Base-by-base conservation (phyloP, 176 grass and related monocot genomes). In the Tuctoria greenei region DNA sequence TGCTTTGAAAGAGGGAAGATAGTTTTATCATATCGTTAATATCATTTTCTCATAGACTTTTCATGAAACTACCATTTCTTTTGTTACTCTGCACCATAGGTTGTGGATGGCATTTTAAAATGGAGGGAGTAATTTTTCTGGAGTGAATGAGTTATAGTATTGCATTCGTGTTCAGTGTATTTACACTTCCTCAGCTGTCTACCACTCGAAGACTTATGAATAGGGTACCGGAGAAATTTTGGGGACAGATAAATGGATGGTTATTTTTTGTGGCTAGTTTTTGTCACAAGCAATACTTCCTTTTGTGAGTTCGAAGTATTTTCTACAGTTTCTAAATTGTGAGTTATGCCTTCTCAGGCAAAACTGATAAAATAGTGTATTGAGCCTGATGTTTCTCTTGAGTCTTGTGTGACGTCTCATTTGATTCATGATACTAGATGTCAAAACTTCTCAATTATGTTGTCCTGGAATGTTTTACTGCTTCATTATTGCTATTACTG, bases 381-480 rank as follows among this genome's bases (percentile, higher is more conserved):
- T 72, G 39, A 16, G 35, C 59, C 47, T 75, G 58, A 13, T 67
- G 8, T 47, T 75, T 83, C 2, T 36, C 49, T 67, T 37, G 16
- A n/a, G 36, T 15, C 7, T n/a, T n/a, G n/a, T 57, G 14, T 39
- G 6, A 56, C 76, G 11, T 14, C 59, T 58, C 61, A 15, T 21
- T 65, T 58, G 66, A 58, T 43, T 39, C 49, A 58, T 13, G 50
- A 49, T 10, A 77, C 2, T 42, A 76, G 23, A 44, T 63, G 2
- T 20, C 59, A 31, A 63, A 75, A 69, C 21, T 61, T 31, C 5
- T 38, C 1, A 67, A 75, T 10, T 69, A 25, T 23, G 57, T 71
- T 69, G 12, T 28, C 9, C 61, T 72, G 23, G 45, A 49, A 66
- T 87, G 41, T 38, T 73, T 45, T 60, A 66, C 20, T 9, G 26